These are phyloP conservation scores for Phytopythium montanum DNA, from an alignment of 352 stramenopile genomes.

Conservation along the genomic window DNA sequence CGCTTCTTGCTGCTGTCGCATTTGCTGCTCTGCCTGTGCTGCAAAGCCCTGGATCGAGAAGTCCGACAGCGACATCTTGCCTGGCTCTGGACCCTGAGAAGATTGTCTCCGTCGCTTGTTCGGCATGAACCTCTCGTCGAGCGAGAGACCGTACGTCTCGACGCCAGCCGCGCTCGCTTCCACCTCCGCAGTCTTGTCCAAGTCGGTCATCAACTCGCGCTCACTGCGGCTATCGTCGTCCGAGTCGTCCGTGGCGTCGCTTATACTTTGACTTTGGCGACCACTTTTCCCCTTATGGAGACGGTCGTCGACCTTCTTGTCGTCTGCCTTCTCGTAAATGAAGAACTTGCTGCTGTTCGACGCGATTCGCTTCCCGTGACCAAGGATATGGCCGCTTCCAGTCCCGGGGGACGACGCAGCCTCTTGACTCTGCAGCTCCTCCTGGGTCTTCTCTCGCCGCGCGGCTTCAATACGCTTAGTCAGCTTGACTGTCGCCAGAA, in stretches of 20 bases:
- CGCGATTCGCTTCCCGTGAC: slow-evolving; percentile 73
- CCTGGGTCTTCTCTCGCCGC: slow-evolving; percentile 49
- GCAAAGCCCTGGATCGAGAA: slow-evolving; percentile 34
- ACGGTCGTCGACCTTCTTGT: neutral
- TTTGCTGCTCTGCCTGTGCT: slow-evolving; percentile 13
- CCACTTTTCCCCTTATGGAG: neutral
- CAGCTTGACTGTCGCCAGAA: slow-evolving; percentile 90
- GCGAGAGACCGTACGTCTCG: slow-evolving; percentile 8
- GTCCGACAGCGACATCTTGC: slow-evolving; percentile 25
- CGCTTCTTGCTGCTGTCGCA: slow-evolving; percentile 15
- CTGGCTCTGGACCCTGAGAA: slow-evolving; percentile 11
- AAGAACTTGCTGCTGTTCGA: slow-evolving; percentile 72
- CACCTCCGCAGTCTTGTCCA: slow-evolving; percentile 4
- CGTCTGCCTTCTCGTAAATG: slow-evolving; percentile 52
- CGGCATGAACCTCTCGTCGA: slow-evolving; percentile 7
- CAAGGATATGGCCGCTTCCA: slow-evolving; percentile 2
- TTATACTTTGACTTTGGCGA: neutral
- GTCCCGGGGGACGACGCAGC: neutral
- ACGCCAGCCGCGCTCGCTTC: slow-evolving; percentile 4
- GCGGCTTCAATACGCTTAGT: slow-evolving; percentile 79
- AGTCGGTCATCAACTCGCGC: slow-evolving; percentile 1
- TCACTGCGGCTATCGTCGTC: slow-evolving; percentile 11
- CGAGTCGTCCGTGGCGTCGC: slow-evolving; percentile 12
- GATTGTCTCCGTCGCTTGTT: slow-evolving; percentile 13
- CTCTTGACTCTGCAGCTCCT: slow-evolving; percentile 38